Base-by-base conservation (phyloP, 1,284 basidiomycete species). In the Trichosporon sp. region DNA sequence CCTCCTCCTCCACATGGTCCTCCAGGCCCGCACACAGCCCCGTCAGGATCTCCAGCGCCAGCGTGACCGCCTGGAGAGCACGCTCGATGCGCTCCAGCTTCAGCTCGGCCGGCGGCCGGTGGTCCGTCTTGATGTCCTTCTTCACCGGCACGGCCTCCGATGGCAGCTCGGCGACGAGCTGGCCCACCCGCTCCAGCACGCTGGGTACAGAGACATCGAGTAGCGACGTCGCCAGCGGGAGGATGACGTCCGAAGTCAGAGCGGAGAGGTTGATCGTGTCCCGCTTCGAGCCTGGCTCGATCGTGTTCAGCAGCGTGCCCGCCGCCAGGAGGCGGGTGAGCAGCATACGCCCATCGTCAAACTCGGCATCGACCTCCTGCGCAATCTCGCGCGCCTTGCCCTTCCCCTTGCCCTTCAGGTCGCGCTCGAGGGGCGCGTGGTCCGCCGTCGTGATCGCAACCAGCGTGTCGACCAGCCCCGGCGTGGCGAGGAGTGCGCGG, bases 1-100 rank as follows among this genome's bases (percentile, higher is more conserved):
- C 66, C 23, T 68, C 73, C 60, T 74, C 77, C 44, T 74, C 77
- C 71, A 32, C 74, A 2, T 87, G 86, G 72, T 94, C 91, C 23
- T 91, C 89, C 33, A 95, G 80, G 10, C 88, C 90, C n/a, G 91
- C 92, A 74, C 91, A 95, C n/a, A 86, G 83, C 32, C 88, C 88
- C 0, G 91, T 94, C 69, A 95, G 79, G 59, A 95, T 86, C 80
- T 96, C 93, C 33, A 96, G 83, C 19, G 89, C 86, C 34, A 93
- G 84, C 67, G 89, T 88, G 8, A 91, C 83, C 3, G 89, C 89
- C 66, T 87, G 85, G 59, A 95, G 78, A 65, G 82, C 85, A 13
- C 84, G 81, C 78, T 96, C 93, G 40, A 92, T 81, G n/a, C 82
- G 81, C 65, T 90, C 88, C 6, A 95, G 84, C 72, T 88, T 86